Base-by-base conservation (phyloP, 2,329 filamentous ascomycete genomes). In the Pseudogymnoascus sp. region DNA sequence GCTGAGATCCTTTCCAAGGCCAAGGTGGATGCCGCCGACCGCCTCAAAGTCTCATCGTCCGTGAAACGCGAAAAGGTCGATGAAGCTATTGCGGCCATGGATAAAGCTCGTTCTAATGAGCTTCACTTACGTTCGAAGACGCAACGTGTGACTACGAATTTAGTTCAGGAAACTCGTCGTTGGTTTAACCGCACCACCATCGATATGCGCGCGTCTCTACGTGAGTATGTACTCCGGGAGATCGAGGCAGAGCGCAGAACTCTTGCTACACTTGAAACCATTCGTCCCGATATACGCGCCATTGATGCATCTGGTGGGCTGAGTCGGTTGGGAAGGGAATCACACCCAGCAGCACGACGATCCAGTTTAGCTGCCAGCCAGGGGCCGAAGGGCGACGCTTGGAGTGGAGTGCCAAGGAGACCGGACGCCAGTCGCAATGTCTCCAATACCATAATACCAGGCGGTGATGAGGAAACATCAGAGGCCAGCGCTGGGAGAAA, bases 301-400 rank as follows among this genome's bases (percentile, higher is more conserved):
- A 97, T 99, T 71, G 95, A 99, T 76, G 82, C 89, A 38, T 93
- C 89, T 6, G 95, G 95, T 63, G 95, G 95, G 10, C 84, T 99
- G 53, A 95, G 89, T 71, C 86, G 95, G 44, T 82, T 99, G 35
- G 95, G 95, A 44, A 87, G 95, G 64, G 95, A 99, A 77, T 80
- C 89, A 15, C 91, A 96, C 74, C 93, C 95, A 2, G 75, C 79
- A 65, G 77, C 79, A 31, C 85, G 95, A 63, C 86, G 93, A 66
- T 78, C 87, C 26, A 93, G 86, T 75, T 77, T 97, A 68, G 90
- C 90, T 15, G 90, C 90, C 57, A 95, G 90, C 71, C 95, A 99
- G 77, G 95, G 95, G 0, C 93, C 95, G 60, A 96, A 96, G 78
- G 95, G 95, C n/a, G 95, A 99, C 75, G 89, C 95, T 15, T 99